Evolutionary conservation across 2,329 filamentous ascomycete genomes (phyloP).

Genomic region (Fusarium metavorans): DNA sequence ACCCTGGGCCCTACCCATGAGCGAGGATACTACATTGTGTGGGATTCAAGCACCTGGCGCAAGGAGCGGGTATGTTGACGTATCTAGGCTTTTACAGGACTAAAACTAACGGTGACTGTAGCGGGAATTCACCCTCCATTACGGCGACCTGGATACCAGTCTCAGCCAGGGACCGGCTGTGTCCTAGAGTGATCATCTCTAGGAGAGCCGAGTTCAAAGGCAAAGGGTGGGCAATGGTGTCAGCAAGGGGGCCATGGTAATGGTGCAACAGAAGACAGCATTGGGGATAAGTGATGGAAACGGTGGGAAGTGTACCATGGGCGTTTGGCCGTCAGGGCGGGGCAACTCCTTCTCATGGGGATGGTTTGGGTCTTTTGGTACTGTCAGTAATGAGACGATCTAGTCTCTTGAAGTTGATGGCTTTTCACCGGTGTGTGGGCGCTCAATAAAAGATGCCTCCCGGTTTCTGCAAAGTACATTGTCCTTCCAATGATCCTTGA

Average conservation of each 20-base stretch:
- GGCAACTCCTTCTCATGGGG: slow-evolving; percentile 47
- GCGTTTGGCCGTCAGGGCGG: slow-evolving; percentile 49
- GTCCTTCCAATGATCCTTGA: not conserved
- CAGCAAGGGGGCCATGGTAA: not conserved
- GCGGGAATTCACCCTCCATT: slow-evolving; percentile 72
- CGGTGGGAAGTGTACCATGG: slow-evolving; percentile 38
- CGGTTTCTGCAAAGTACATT: slow-evolving; percentile 27
- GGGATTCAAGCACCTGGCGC: slow-evolving; percentile 72
- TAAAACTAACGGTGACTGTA: slow-evolving; percentile 45
- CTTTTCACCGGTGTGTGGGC: slow-evolving; percentile 42
- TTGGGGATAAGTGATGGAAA: slow-evolving; percentile 35
- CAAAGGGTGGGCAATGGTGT: not conserved
- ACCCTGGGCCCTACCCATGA: slow-evolving; percentile 69
- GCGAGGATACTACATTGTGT: slow-evolving; percentile 75
- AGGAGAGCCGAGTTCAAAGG: not conserved
- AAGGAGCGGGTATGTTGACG: slow-evolving; percentile 68
- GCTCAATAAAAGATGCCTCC: slow-evolving; percentile 45
- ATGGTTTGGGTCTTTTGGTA: slow-evolving; percentile 47
- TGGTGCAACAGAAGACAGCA: not conserved
- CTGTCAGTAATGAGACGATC: slow-evolving; percentile 48
- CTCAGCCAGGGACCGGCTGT: slow-evolving; percentile 49
- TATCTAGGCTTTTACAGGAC: slow-evolving; percentile 23
- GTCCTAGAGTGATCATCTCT: slow-evolving; percentile 30
- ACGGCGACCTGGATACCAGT: slow-evolving; percentile 70
- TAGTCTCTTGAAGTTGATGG: slow-evolving; percentile 42